phyloP scores from a whole-genome alignment of 2,329 filamentous ascomycete genomes.

The Gremmenia infestans region DNA sequence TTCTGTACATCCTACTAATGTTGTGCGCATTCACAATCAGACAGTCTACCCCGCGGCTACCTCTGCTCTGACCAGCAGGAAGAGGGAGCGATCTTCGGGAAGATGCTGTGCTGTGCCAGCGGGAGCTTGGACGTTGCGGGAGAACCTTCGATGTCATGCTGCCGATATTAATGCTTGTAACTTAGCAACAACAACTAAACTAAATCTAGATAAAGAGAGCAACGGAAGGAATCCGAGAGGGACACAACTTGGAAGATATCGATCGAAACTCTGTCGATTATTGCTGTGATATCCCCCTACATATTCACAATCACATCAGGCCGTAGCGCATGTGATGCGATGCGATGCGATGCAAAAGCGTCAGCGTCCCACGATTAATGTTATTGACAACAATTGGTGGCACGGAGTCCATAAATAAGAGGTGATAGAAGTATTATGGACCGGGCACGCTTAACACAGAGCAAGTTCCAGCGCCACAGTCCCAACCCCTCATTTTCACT shows the following conservation, averaged over 20 bases:
- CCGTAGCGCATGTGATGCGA: slow-evolving; percentile 2
- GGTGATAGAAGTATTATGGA: slow-evolving; percentile 13
- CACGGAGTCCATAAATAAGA: not conserved
- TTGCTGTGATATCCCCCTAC: slow-evolving; percentile 8
- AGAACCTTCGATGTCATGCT: slow-evolving; percentile 25
- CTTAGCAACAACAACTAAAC: slow-evolving; percentile 5
- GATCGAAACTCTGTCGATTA: slow-evolving; percentile 4
- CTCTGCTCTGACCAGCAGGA: slow-evolving; percentile 14
- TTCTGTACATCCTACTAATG: not conserved
- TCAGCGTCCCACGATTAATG: slow-evolving; percentile 3
- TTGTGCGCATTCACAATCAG: not conserved
- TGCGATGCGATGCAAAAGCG: not conserved
- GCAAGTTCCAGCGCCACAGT: slow-evolving; percentile 17
- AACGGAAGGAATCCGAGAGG: slow-evolving; percentile 19
- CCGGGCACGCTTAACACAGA: slow-evolving; percentile 7
- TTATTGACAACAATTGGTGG: not conserved
- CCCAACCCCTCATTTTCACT: slow-evolving; percentile 20
- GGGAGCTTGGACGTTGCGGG: slow-evolving; percentile 23
- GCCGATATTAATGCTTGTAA: slow-evolving; percentile 15
- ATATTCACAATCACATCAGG: slow-evolving; percentile 13
- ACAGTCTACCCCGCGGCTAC: slow-evolving; percentile 13
- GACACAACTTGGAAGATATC: not conserved
- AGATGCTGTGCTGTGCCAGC: slow-evolving; percentile 16
- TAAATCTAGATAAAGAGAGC: slow-evolving; percentile 19
- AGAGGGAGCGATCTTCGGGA: slow-evolving; percentile 17